Base-by-base conservation (phyloP, 768 basidiomycete genomes). In the Tulasnella sp. region DNA sequence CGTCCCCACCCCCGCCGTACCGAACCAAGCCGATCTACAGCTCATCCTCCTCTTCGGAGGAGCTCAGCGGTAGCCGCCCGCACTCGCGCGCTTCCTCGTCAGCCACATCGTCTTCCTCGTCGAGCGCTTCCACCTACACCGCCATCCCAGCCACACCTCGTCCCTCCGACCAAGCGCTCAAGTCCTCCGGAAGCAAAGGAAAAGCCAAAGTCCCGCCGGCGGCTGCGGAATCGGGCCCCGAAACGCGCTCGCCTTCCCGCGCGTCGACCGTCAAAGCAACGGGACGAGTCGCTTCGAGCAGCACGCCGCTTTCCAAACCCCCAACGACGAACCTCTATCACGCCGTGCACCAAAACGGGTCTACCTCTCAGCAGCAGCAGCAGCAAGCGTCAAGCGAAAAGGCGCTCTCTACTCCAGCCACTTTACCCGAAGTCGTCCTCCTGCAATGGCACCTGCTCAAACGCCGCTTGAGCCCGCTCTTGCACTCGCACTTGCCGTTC, bases 91-190 rank as follows among this genome's bases (percentile, higher is more conserved):
- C 52, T 14, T 59, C 59, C n/a, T n/a, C 75, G 71, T n/a, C n/a
- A n/a, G 32, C 40, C 67, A 17, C 62, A 44, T 6, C 71, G 63
- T 12, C 68, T 2, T 34, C 63, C 17, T 90, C 90, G 0, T 87
- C 87, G 0, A 78, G 76, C 0, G 89, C 90, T 36, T 91, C 90
- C 0, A 90, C 89, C 8, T 89, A 88, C 75, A 92, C 91, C 4
- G 83, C 87, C 2, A 87, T 89, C 26, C 90, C 90, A 17, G 77
- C 80, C 1, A 82, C 83, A 42, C 83, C 81, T 16, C 80, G 82
- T 1, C 79, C 78, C 26, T 73, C 62, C 74, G 68, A 37, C 67
- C 35, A 75, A 32, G 63, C 74, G 73, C 75, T 74, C 69, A 78
- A 79, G 76, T 74, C 75, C 63, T 77, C 34, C 74, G 76, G 42